Evolutionary conservation across 1,284 basidiomycete species (phyloP), one percentile per base, ranked within the genome.

Genomic region (Moesziomyces globuligerus): DNA sequence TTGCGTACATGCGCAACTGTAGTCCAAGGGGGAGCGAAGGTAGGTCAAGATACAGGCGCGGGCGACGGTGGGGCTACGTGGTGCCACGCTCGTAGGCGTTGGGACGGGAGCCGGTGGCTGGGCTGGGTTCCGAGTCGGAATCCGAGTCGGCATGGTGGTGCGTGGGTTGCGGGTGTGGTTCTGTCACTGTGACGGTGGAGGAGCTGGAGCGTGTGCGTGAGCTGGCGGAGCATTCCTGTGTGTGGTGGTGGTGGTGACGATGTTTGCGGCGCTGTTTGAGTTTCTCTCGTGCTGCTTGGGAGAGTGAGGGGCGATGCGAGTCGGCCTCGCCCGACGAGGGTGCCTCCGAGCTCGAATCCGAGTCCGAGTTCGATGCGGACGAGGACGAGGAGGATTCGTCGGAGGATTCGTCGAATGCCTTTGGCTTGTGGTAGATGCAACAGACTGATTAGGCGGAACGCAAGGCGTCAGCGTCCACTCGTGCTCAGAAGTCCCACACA

Each of bases 351-450:
- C 29, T 43, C 10, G 32, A 32, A 42, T 26, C 38, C 18, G 49
- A 48, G 10, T 25, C 39, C 20, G 26, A 21, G 3, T 24, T 11
- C 26, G 26, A 23, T 9, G 29, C 38, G 37, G 9, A 8, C 6
- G 50, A 43, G 1, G 49, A 38, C 4, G 57, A 64, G 8, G 51
- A 55, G 1, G 55, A 56, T 18, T 74, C 73, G 34, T 69, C 68
- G 1, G 68, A 72, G 9, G 66, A 72, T 51, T 81, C 79, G 50
- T 76, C 79, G 44, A 79, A 80, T 0, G 79, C 68, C 20, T 74
- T 64, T 4, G 74, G 77, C 38, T 80, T 81, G 48, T 80, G 79
- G 46, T 75, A 81, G 50, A 81, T 81, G 55, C 79, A 81, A 48
- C 79, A 81, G 44, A 81, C 76, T 78, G 54, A n/a, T n/a, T n/a